Conservation (phyloP, 1,284 basidiomycete species). For the Moesziomyces sp. region DNA sequence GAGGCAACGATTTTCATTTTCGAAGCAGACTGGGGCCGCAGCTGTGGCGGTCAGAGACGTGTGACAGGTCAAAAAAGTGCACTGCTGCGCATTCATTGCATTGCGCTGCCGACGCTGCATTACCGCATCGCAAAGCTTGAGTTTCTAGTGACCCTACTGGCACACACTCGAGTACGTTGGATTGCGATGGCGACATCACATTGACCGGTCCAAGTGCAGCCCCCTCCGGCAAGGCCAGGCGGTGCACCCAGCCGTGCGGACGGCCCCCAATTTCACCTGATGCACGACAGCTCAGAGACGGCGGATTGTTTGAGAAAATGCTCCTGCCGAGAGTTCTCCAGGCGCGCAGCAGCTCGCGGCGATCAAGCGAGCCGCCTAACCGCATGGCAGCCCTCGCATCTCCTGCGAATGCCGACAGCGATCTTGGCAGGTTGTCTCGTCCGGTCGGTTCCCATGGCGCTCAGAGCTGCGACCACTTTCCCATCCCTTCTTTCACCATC, state of each 20-base stretch:
- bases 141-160: background rate
- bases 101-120: background rate
- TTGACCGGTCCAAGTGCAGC: no score
- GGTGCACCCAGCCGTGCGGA: background rate
- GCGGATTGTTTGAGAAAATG: background rate
- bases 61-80: slow-evolving; percentile 32
- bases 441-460: background rate
- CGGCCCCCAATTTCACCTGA: background rate
- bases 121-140: background rate
- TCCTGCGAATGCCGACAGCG: background rate
- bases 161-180: no score
- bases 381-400: background rate
- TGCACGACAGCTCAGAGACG: background rate
- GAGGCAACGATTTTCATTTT: no score
- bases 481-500: background rate
- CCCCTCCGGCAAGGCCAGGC: no score
- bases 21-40: no score
- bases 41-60: slow-evolving; percentile 12
- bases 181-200: background rate
- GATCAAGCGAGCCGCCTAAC: background rate
- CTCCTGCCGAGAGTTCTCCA: slow-evolving; percentile 12
- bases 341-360: background rate
- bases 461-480: background rate
- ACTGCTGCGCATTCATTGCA: background rate
- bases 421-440: background rate